Evolutionary conservation across 768 basidiomycete species (phyloP).

Genomic region (Myochromella boudieri): DNA sequence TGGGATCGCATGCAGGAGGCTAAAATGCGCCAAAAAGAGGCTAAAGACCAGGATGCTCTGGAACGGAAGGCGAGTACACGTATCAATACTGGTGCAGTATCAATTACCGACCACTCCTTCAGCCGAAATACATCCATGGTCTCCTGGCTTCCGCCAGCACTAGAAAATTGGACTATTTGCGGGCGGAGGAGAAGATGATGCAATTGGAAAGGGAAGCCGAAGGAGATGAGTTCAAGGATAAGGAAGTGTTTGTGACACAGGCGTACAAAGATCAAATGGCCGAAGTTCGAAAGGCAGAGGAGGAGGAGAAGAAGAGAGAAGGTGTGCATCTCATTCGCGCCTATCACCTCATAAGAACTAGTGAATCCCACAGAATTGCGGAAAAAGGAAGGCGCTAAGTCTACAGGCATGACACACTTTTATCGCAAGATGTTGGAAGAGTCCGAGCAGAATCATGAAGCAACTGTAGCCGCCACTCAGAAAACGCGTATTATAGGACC

Average conservation of each 20-base stretch:
- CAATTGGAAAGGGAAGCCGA: slow-evolving; percentile 90
- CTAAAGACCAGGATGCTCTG: slow-evolving; percentile 72
- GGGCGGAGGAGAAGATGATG: slow-evolving; percentile 98
- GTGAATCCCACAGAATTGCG: slow-evolving; percentile 46
- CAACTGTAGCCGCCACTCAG: slow-evolving; percentile 77
- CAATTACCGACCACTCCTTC: slow-evolving; percentile 14
- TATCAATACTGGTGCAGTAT: background rate
- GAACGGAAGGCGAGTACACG: slow-evolving; percentile 68
- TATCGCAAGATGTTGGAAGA: slow-evolving; percentile 79
- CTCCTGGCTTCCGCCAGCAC: slow-evolving; percentile 84
- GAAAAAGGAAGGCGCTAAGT: slow-evolving; percentile 54
- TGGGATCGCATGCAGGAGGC: slow-evolving; percentile 95
- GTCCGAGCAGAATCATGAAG: slow-evolving; percentile 80
- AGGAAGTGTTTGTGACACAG: slow-evolving; percentile 96
- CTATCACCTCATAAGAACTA: background rate
- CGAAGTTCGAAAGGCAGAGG: slow-evolving; percentile 86
- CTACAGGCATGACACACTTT: slow-evolving; percentile 85
- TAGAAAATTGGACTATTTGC: slow-evolving; percentile 80
- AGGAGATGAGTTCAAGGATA: slow-evolving; percentile 91
- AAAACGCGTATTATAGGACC: slow-evolving; percentile 59
- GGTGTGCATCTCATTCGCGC: slow-evolving; percentile 48
- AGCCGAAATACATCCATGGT: slow-evolving; percentile 93
- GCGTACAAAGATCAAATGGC: slow-evolving; percentile 97
- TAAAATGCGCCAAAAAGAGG: slow-evolving; percentile 69
- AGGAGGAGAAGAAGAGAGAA: slow-evolving; percentile 87